Base-by-base conservation (phyloP, 2,329 filamentous ascomycete genomes). In the Fusarium succisae region DNA sequence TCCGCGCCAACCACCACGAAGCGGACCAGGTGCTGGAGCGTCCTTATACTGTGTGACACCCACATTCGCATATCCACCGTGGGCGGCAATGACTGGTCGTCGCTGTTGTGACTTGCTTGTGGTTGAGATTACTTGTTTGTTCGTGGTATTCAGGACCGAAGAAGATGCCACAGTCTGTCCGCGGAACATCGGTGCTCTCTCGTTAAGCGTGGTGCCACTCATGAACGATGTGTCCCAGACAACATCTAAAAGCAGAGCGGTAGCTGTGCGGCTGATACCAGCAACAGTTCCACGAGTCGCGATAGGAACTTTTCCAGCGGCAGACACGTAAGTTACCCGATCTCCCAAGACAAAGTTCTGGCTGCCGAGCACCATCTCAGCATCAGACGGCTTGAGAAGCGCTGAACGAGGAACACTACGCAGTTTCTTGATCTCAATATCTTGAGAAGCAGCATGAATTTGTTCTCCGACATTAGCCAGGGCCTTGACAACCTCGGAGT, bases 191-290 rank as follows among this genome's bases (percentile, higher is more conserved):
- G 95, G 94, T 80, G 96, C 98, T 67, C 96, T 92, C 64, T 95
- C 95, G 67, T 94, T 93, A 22, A 99, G 88, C 1, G 94, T 96
- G 4, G 95, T 98, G 72, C 96, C 96, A 79, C 95, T 97, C 95
- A 99, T 98, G 83, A 99, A 99, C 1, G 94, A 93, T 18, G 91
- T 90, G 81, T 99, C 97, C 83, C 98, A 99, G 13, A 99, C 92
- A 65, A 98, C 90, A 81, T 99, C 96, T 43, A 99, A 87, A 66
- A 98, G 88, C 53, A 94, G 90, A 32, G 92, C 92, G 63, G 94
- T 93, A 26, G 95, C 89, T 37, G 95, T 98, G 63, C 94, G 92
- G 69, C 95, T 98, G 80, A 98, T 93, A 41, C 96, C 96, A 64
- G 97, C 92, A n/a, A 99, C 94, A 4, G 96, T 98, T 78, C 97